Evolutionary conservation across 106 monocot genomes (phyloP).

Genomic region (Hemerocallis citrina): DNA sequence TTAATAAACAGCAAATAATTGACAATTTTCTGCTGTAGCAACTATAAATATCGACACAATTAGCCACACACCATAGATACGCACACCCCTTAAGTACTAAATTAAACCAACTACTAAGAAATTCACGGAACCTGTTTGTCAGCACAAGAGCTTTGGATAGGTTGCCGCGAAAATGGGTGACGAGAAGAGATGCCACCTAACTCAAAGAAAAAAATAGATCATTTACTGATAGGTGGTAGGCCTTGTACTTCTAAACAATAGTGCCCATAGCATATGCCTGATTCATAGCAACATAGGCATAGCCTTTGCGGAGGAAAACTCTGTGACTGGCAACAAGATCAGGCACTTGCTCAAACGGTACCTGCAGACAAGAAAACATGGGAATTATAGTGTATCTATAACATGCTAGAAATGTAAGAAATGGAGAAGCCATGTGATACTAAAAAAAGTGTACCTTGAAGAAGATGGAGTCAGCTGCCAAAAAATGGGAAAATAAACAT

Average conservation of each 20-base stretch:
- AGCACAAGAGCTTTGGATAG: slow-evolving; percentile 88
- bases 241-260: neutral
- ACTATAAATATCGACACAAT: no score
- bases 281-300: slow-evolving; percentile 93
- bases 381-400: neutral
- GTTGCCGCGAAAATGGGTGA: slow-evolving; percentile 69
- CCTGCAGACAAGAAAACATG: slow-evolving; percentile 27
- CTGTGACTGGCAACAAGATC: slow-evolving; percentile 74
- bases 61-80: no score
- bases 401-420: neutral
- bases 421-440: neutral
- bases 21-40: no score
- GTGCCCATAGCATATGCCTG: slow-evolving; percentile 39
- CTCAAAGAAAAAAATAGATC: slow-evolving; percentile 7
- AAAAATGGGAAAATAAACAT: no score
- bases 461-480: slow-evolving; percentile 74
- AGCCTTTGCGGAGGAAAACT: slow-evolving; percentile 81
- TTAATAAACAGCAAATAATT: no score
- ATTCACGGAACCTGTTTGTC: slow-evolving; percentile 75
- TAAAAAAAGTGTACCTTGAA: slow-evolving; percentile 72
- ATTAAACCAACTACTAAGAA: neutral
- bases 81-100: no score
- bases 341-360: slow-evolving; percentile 91
- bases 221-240: neutral
- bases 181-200: slow-evolving; percentile 80